phyloP scores from a whole-genome alignment of 2,329 filamentous ascomycete genomes.

The Aspergillus sp. region DNA sequence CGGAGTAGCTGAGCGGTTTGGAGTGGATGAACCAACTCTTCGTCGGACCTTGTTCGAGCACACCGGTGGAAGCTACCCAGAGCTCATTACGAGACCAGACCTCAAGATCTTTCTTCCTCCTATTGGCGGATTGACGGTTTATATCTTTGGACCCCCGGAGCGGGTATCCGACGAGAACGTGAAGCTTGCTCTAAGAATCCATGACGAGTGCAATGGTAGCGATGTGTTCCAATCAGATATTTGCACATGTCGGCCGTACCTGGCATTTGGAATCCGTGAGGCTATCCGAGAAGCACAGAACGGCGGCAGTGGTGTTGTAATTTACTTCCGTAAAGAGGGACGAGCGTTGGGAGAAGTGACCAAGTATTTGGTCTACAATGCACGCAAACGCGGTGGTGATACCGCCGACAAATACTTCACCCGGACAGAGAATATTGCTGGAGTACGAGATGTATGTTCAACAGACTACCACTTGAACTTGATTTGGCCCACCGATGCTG shows the following conservation, averaged over 20 bases:
- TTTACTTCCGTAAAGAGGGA: constrained; percentile 98
- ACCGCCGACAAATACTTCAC: constrained; percentile 70
- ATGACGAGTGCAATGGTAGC: constrained; percentile 89
- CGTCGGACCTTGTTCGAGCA: constrained; percentile 89
- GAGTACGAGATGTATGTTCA: constrained; percentile 67
- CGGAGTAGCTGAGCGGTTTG: constrained; percentile 87
- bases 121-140: constrained; percentile 92
- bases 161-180: constrained; percentile 88
- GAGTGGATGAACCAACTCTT: constrained; percentile 83
- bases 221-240: constrained; percentile 98
- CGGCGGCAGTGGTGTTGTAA: constrained; percentile 89
- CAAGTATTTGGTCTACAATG: constrained; percentile 71
- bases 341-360: constrained; percentile 92
- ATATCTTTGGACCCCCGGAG: constrained; percentile 92
- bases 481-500: constrained; percentile 10
- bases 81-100: constrained; percentile 90
- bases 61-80: constrained; percentile 92
- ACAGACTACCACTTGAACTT: too few species aligned
- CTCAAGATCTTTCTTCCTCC: constrained; percentile 95
- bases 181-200: constrained; percentile 79
- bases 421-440: constrained; percentile 96
- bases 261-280: constrained; percentile 96
- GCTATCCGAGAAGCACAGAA: constrained; percentile 96
- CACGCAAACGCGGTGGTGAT: constrained; percentile 45
- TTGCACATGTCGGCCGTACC: constrained; percentile 87